A percentile compares a stretch with the other conserved stretches of the same genome.
phyloP scores from a whole-genome alignment of 495 filamentous ascomycete species.

The Penicillium macrosclerotiorum region DNA sequence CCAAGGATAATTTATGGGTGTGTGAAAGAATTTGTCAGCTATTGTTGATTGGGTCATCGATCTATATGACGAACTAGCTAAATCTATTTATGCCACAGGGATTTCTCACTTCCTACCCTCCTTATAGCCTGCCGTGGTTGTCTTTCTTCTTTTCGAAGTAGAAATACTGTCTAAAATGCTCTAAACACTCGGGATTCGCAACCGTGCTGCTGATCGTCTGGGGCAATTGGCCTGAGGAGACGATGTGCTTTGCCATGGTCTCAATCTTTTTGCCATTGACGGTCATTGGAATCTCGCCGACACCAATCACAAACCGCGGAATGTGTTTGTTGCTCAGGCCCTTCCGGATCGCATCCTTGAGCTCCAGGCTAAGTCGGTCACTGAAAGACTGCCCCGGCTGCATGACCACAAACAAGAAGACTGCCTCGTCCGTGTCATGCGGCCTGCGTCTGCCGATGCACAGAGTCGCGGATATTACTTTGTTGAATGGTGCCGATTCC shows the following conservation, averaged over 20 bases:
- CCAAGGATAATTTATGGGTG: no score
- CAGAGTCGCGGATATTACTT: conserved; percentile 58
- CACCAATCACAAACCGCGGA: conserved; percentile 70
- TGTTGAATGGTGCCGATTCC: conserved; percentile 54
- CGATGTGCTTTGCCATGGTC: conserved; percentile 70
- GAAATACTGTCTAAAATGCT: conserved; percentile 18
- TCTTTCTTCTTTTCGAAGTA: conserved; percentile 3
- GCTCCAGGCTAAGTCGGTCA: conserved; percentile 47
- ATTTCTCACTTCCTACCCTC: no score
- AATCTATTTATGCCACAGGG: no score
- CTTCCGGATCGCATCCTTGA: conserved; percentile 57
- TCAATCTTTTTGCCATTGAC: conserved; percentile 82
- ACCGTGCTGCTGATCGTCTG: conserved; percentile 21
- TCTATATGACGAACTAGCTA: no score
- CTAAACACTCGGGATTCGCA: conserved; percentile 16
- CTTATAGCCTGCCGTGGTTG: conserved; percentile 12
- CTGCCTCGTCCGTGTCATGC: conserved; percentile 63
- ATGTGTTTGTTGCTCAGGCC: conserved; percentile 67
- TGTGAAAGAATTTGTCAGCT: no score
- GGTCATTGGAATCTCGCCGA: conserved; percentile 69
- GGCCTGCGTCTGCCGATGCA: conserved; percentile 67
- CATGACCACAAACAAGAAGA: conserved; percentile 73
- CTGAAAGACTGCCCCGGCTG: conserved; percentile 55
- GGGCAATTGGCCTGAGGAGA: conserved; percentile 39
- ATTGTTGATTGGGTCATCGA: no score